Percentiles rank a stretch among this genome's conserved stretches.
These are phyloP conservation scores for Phytophthora fragariae DNA, from an alignment of 352 stramenopile species.

Conservation along the genomic window DNA sequence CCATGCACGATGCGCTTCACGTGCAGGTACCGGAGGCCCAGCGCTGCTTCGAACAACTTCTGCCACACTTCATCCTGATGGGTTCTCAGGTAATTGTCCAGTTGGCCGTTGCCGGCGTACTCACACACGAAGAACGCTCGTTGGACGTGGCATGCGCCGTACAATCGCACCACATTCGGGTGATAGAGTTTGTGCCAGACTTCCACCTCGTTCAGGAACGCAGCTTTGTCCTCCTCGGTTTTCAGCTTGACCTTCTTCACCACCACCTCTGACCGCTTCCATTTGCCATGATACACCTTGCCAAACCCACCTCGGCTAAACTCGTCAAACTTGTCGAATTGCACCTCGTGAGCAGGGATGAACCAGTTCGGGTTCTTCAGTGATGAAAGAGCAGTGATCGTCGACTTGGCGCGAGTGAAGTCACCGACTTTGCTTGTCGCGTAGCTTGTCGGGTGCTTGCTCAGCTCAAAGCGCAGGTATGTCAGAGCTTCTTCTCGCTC, in stretches of 20 bases:
- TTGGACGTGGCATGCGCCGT: constrained; percentile 27
- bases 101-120: constrained; percentile 16
- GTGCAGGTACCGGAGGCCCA: constrained; percentile 31
- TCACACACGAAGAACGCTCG: constrained; percentile 33
- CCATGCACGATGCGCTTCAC: constrained; percentile 28
- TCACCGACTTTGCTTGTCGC: constrained; percentile 1
- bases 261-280: constrained; percentile 30
- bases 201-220: constrained; percentile 27
- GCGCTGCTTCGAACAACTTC: constrained; percentile 26
- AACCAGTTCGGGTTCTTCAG: constrained; percentile 13
- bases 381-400: background rate
- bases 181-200: constrained; percentile 34
- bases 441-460: constrained; percentile 22
- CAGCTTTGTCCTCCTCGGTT: constrained; percentile 15
- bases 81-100: constrained; percentile 19
- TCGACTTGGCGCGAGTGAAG: constrained; percentile 5
- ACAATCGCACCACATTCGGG: constrained; percentile 30
- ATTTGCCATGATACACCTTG: constrained; percentile 22
- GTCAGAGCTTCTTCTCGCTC: constrained; percentile 17
- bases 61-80: constrained; percentile 12
- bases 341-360: constrained; percentile 27
- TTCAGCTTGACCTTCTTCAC: constrained; percentile 30
- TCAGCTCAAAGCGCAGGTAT: constrained; percentile 26
- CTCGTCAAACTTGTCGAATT: constrained; percentile 23
- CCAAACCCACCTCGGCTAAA: constrained; percentile 24